Conservation (phyloP, 2,329 filamentous ascomycete species). For the Lasiodiplodia citricola region DNA sequence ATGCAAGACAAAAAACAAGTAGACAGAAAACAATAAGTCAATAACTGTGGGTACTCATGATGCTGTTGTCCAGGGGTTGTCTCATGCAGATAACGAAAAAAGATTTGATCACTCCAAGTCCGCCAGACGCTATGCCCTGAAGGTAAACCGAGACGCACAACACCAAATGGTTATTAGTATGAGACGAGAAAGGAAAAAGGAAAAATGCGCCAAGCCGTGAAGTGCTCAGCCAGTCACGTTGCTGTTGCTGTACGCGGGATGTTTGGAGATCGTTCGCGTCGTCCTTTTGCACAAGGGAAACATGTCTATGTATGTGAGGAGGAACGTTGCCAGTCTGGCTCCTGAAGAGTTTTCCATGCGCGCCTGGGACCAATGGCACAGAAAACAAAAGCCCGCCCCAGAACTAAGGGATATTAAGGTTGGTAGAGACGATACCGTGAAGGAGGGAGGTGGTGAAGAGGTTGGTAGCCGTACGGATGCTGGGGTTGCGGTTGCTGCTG, state of each 20-base stretch:
- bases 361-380: not conserved
- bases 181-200: not conserved
- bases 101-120: constrained; percentile 13
- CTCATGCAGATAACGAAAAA: constrained; percentile 20
- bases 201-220: not conserved
- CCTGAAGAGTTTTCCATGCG: not conserved
- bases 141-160: constrained; percentile 11
- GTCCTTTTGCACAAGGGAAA: not conserved
- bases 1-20: not conserved
- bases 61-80: constrained; percentile 18
- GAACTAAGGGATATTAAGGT: not conserved
- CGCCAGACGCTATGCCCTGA: constrained; percentile 25
- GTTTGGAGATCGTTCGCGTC: not conserved
- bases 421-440: constrained; percentile 19
- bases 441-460: constrained; percentile 3
- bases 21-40: not conserved
- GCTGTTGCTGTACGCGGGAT: not conserved
- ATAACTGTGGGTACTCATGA: constrained; percentile 18
- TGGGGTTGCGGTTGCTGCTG: not conserved
- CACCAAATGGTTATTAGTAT: constrained; percentile 10
- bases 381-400: not conserved
- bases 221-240: not conserved
- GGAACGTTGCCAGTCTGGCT: not conserved
- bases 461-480: constrained; percentile 9
- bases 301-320: not conserved